Evolutionary conservation across 331 rosid species (phyloP), one percentile per base, ranked within the genome.

Genomic region (Arachis monticola): DNA sequence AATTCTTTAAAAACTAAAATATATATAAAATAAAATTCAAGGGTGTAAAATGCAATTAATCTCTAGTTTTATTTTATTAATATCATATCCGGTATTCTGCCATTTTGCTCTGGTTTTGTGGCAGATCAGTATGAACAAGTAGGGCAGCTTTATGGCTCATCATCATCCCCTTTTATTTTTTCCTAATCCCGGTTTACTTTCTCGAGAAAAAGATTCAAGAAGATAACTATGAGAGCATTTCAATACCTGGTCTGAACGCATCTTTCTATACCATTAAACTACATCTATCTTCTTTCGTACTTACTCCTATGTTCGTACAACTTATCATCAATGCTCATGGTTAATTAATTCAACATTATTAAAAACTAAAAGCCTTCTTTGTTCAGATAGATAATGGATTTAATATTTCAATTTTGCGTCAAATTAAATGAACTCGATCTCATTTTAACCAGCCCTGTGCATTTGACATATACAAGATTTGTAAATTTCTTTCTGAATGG

Each of bases 131-230:
- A 45, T 38, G 48, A 38, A 38, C 47, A n/a, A 38, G 12, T 38
- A 61, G 47, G 22, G 27, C 44, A 61, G 67, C 67, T 61, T 61
- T 61, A 61, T 61, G 67, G 48, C 67, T 38, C 40, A 61, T 38
- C 48, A 38, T 38, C 40, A 61, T 38, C 48, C 11, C n/a, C 30
- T 61, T 58, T 58, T 58, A 7, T 59, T 4, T 4, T 3, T 35
- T 27, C 40, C 31, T 58, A 22, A n/a, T 27, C 13, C 63, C 40
- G 10, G 27, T 61, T 38, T 22, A 40, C 48, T 61, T 61, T 10
- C 66, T 11, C 57, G 30, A 6, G 40, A 4, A 2, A 2, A 35
- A 35, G 40, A 35, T 35, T 35, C 40, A 35, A 35, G 40, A 35
- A 35, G 40, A 2, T 35, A 44, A 8, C 8, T 7, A 61, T 32